Evolutionary conservation across 352 stramenopile genomes (phyloP).

Genomic region (Globisporangium middletonii): DNA sequence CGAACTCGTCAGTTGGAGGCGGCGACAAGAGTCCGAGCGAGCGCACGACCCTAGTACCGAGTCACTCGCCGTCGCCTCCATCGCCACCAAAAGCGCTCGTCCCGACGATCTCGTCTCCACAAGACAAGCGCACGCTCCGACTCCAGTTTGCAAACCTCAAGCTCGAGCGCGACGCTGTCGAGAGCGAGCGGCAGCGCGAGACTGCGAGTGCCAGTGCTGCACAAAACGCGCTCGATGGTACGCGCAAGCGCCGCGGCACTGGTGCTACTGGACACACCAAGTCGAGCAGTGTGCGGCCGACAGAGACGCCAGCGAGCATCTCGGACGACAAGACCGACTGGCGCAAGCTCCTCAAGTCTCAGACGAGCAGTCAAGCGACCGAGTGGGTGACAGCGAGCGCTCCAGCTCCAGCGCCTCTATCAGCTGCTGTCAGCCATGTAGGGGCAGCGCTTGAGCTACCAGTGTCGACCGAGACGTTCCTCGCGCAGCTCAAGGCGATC

Average conservation of each 20-base stretch:
- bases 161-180: slow-evolving; percentile 1
- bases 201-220: background rate
- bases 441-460: background rate
- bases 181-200: slow-evolving; percentile 2
- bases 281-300: slow-evolving; percentile 41
- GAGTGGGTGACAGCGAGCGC: background rate
- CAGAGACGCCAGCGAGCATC: slow-evolving; percentile 38
- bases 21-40: background rate
- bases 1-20: slow-evolving; percentile 12
- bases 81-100: background rate
- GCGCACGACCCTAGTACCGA: no score
- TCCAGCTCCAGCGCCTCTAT: slow-evolving; percentile 2
- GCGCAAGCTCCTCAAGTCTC: slow-evolving; percentile 52
- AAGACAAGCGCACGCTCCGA: slow-evolving; percentile 29
- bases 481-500: slow-evolving; percentile 45
- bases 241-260: background rate
- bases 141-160: slow-evolving; percentile 25
- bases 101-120: slow-evolving; percentile 16
- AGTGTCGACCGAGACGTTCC: slow-evolving; percentile 31
- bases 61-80: background rate
- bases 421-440: background rate
- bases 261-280: background rate
- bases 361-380: slow-evolving; percentile 1
- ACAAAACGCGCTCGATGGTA: background rate
- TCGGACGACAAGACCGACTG: slow-evolving; percentile 62